These are phyloP conservation scores for Saccharomyces hybrid DNA, from an alignment of 1,139 yeast species.

Conservation along the genomic window DNA sequence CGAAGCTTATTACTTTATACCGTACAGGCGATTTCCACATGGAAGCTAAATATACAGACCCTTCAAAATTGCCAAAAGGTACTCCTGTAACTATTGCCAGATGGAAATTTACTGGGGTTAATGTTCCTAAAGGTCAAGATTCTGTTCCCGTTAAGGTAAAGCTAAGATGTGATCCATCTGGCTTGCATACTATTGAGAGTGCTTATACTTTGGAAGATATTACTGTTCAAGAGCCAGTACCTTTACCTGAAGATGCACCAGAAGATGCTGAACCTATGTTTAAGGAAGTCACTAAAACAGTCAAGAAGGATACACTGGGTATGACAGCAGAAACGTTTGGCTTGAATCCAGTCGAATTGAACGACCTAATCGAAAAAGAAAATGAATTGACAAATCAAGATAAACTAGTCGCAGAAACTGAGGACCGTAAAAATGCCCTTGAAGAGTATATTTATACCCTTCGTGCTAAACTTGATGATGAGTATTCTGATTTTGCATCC, in stretches of 20 bases:
- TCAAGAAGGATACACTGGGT: slow-evolving; percentile 76
- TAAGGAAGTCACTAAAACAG: slow-evolving; percentile 86
- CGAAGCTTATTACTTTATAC: slow-evolving; percentile 89
- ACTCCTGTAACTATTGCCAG: slow-evolving; percentile 60
- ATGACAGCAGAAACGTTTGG: slow-evolving; percentile 58
- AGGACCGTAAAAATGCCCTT: slow-evolving; percentile 94
- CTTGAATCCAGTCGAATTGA: slow-evolving; percentile 51
- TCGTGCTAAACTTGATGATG: slow-evolving; percentile 94
- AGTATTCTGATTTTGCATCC: slow-evolving; percentile 79
- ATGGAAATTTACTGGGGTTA: slow-evolving; percentile 84
- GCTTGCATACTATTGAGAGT: slow-evolving; percentile 85
- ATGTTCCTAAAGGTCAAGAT: slow-evolving; percentile 65
- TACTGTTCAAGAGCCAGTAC: slow-evolving; percentile 78
- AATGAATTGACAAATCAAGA: slow-evolving; percentile 79
- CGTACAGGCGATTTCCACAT: slow-evolving; percentile 84
- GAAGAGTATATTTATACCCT: slow-evolving; percentile 97
- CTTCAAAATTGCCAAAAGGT: slow-evolving; percentile 64
- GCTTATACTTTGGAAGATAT: slow-evolving; percentile 94
- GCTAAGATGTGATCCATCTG: slow-evolving; percentile 95
- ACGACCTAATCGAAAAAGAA: slow-evolving; percentile 70
- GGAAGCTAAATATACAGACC: slow-evolving; percentile 78
- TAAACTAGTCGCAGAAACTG: slow-evolving; percentile 96
- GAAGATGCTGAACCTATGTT: slow-evolving; percentile 77
- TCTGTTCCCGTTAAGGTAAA: slow-evolving; percentile 84
- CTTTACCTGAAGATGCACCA: slow-evolving; percentile 45